Conservation (phyloP, 2,329 filamentous ascomycete species). For the Hortaea sp. region DNA sequence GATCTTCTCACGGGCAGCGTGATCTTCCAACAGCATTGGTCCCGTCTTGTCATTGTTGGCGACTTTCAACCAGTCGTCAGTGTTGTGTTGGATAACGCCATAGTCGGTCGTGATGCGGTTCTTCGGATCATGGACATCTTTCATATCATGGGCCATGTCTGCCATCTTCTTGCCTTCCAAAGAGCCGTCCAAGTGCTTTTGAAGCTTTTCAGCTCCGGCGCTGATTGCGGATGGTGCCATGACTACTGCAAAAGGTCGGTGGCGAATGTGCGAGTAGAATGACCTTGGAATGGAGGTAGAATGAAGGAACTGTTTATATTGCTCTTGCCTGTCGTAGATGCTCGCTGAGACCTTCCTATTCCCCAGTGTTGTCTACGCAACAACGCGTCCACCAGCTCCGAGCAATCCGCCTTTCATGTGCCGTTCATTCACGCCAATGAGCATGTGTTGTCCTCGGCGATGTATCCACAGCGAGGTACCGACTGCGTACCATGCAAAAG, state of each 20-base stretch:
- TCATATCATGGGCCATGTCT: slow-evolving; percentile 50
- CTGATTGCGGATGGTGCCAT: slow-evolving; percentile 6
- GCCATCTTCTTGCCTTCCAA: slow-evolving; percentile 42
- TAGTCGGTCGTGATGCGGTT: slow-evolving; percentile 64
- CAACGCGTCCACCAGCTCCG: no score
- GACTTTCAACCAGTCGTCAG: slow-evolving; percentile 64
- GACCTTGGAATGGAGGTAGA: no score
- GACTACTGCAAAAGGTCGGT: background rate
- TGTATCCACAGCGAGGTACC: no score
- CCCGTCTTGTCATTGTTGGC: slow-evolving; percentile 54
- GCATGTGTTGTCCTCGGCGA: no score
- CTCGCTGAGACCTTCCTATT: no score
- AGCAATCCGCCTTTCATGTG: no score
- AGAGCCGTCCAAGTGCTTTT: slow-evolving; percentile 24
- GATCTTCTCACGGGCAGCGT: slow-evolving; percentile 64
- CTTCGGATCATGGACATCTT: slow-evolving; percentile 46
- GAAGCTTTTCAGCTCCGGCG: slow-evolving; percentile 18
- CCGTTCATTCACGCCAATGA: no score
- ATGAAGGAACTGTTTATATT: no score
- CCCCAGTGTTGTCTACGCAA: no score
- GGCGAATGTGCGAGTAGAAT: background rate
- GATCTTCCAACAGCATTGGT: slow-evolving; percentile 61
- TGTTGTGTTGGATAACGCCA: slow-evolving; percentile 62
- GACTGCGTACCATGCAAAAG: no score
- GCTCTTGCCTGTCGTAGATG: no score